Base-by-base conservation (phyloP, 1,284 basidiomycete genomes). In the Ganoderma multipileum region DNA sequence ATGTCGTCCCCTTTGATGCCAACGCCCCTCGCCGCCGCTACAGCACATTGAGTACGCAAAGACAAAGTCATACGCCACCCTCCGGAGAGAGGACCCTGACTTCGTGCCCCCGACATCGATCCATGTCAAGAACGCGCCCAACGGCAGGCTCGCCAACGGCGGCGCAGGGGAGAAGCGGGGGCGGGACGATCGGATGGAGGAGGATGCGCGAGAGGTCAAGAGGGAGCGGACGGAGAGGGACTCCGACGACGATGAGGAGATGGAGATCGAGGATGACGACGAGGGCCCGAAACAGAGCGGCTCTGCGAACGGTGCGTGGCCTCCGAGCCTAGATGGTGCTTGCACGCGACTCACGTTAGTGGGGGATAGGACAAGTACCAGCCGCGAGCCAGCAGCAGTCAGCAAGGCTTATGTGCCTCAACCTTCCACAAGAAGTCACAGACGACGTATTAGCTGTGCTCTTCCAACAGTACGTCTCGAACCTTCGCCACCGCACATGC, bases 11-110 rank as follows among this genome's bases (percentile, higher is more conserved):
- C 74, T 76, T 79, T 79, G 77, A 79, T 78, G 63, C 70, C 72
- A 74, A 78, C 69, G 71, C 76, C 72, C 71, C 69, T 63, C 52
- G 58, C 66, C 60, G 65, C 66, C 68, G 74, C 71, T 71, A 72
- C 76, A 96, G 95, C 91, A 86, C 78, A 95, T 98, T 81, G 87
- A 87, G 75, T 98, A 98, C 81, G 93, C 96, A 59, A 94, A 93
- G 80, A 84, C 87, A 36, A 92, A 94, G 79, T 96, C 95, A 2
- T 90, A 93, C 79, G 95, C 95, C 52, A 95, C 93, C 12, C 81
- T 89, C 63, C 86, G 86, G 70, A 82, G 83, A 74, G 92, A 94
- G 77, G 91, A 95, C 83, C 89, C 95, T 71, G 83, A 86, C 76
- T 93, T 93, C 71, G 86, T 91, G 65, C 88, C 86, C 44, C 93